These are phyloP conservation scores for Wickerhamiella slavikovae DNA, from an alignment of 805 yeast species.

Conservation along the genomic window DNA sequence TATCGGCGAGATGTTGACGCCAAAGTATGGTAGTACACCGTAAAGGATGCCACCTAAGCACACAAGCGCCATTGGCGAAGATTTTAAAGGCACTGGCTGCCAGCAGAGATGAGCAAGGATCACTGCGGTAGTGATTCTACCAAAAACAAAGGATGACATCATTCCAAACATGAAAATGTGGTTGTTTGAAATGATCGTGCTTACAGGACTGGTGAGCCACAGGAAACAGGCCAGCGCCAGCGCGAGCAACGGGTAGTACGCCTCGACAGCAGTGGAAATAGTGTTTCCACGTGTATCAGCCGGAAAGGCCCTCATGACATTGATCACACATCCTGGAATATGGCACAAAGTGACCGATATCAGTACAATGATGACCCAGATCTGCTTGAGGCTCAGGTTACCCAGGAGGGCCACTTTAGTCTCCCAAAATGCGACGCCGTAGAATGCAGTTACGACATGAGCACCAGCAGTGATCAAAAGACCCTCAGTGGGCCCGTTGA, in stretches of 20 bases:
- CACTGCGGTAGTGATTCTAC: conserved; percentile 39
- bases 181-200: conserved; percentile 23
- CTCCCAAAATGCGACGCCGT: conserved; percentile 23
- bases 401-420: conserved; percentile 22
- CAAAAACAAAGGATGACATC: conserved; percentile 67
- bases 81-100: conserved; percentile 57
- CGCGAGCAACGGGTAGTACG: conserved; percentile 41
- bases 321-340: conserved; percentile 41
- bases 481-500: conserved; percentile 95
- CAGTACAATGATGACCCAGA: conserved; percentile 15
- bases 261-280: conserved; percentile 2
- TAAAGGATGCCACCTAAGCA: conserved; percentile 18
- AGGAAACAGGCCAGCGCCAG: conserved; percentile 30
- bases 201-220: conserved; percentile 27
- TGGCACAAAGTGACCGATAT: conserved; percentile 30
- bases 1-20: conserved; percentile 13
- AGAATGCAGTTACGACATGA: conserved; percentile 42
- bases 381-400: conserved; percentile 18
- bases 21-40: conserved; percentile 32
- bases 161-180: conserved; percentile 54
- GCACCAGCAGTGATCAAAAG: conserved; percentile 41
- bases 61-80: conserved; percentile 38
- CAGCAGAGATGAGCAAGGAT: conserved; percentile 73
- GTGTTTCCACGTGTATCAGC: background rate
- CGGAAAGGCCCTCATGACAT: conserved; percentile 14